Evolutionary conservation across 2,329 filamentous ascomycete species (phyloP).

Genomic region (Penicillium italicum): DNA sequence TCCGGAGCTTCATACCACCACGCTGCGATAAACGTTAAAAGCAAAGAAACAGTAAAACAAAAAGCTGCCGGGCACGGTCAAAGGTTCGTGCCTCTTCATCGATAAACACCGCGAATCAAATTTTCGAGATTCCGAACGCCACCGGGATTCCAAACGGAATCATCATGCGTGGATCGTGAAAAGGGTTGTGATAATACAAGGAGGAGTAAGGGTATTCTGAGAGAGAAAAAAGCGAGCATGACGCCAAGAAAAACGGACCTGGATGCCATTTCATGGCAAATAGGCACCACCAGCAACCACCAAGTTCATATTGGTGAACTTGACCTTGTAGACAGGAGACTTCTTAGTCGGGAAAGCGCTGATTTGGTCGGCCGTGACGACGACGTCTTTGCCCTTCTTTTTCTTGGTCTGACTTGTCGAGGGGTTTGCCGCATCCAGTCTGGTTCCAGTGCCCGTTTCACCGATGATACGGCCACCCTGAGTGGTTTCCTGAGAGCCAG

Average conservation of each 20-base stretch:
- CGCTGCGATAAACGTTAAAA: background rate
- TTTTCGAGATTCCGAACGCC: slow-evolving; percentile 12
- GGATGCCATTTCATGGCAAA: slow-evolving; percentile 43
- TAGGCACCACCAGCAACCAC: slow-evolving; percentile 77
- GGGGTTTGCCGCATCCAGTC: slow-evolving; percentile 53
- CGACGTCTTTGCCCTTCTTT: slow-evolving; percentile 85
- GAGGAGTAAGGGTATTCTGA: slow-evolving; percentile 19
- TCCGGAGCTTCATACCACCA: background rate
- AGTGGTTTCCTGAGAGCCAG: slow-evolving; percentile 60
- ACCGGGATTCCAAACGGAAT: slow-evolving; percentile 2
- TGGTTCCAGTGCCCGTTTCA: slow-evolving; percentile 48
- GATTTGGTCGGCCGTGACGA: slow-evolving; percentile 89
- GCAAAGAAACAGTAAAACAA: background rate
- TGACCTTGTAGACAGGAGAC: slow-evolving; percentile 86
- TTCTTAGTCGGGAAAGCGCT: slow-evolving; percentile 95
- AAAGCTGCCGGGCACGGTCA: background rate
- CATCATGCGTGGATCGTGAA: background rate
- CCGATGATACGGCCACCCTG: slow-evolving; percentile 50
- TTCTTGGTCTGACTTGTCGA: slow-evolving; percentile 39
- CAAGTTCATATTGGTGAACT: slow-evolving; percentile 93
- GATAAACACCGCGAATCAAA: slow-evolving; percentile 10
- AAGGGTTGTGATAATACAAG: slow-evolving; percentile 1
- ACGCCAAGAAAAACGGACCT: background rate
- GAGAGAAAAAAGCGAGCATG: background rate
- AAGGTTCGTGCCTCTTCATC: slow-evolving; percentile 5